phyloP scores from a whole-genome alignment of 2,329 filamentous ascomycete genomes.

The Fusarium aywerte region DNA sequence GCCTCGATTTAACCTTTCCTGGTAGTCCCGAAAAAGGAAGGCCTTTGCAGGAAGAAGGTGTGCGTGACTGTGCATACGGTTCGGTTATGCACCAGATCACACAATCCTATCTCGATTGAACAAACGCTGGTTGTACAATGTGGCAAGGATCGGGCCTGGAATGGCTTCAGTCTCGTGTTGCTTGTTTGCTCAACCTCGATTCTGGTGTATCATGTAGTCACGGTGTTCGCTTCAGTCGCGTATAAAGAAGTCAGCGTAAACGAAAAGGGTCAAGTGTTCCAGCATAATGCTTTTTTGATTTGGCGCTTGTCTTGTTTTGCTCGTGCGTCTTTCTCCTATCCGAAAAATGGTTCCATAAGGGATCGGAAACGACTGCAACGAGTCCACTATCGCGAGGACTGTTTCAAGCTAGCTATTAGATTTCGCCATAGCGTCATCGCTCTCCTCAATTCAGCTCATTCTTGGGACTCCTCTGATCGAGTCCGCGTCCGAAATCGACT shows the following conservation, averaged over 20 bases:
- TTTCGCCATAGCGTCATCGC: slow-evolving; percentile 52
- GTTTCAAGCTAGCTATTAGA: slow-evolving; percentile 53
- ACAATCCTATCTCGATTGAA: slow-evolving; percentile 4
- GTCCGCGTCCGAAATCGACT: slow-evolving; percentile 45
- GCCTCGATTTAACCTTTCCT: slow-evolving; percentile 15
- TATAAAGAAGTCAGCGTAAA: slow-evolving; percentile 18
- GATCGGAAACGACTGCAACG: slow-evolving; percentile 41
- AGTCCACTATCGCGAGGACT: slow-evolving; percentile 49
- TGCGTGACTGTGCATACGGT: not conserved
- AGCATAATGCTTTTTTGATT: slow-evolving; percentile 49
- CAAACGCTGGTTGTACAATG: not conserved
- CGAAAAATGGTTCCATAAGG: slow-evolving; percentile 43
- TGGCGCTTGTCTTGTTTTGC: slow-evolving; percentile 48
- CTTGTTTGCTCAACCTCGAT: not conserved
- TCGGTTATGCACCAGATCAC: slow-evolving; percentile 12
- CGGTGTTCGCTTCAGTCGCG: slow-evolving; percentile 28
- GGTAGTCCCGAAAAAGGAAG: slow-evolving; percentile 15
- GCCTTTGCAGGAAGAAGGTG: not conserved
- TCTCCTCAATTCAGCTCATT: slow-evolving; percentile 48
- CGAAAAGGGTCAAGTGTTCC: slow-evolving; percentile 27
- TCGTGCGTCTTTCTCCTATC: slow-evolving; percentile 42
- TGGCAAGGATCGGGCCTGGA: slow-evolving; percentile 4
- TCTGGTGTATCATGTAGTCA: slow-evolving; percentile 35
- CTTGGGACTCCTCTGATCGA: slow-evolving; percentile 36
- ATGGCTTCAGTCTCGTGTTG: not conserved